Conservation (phyloP, 768 basidiomycete species). For the Calvatia gigantea region DNA sequence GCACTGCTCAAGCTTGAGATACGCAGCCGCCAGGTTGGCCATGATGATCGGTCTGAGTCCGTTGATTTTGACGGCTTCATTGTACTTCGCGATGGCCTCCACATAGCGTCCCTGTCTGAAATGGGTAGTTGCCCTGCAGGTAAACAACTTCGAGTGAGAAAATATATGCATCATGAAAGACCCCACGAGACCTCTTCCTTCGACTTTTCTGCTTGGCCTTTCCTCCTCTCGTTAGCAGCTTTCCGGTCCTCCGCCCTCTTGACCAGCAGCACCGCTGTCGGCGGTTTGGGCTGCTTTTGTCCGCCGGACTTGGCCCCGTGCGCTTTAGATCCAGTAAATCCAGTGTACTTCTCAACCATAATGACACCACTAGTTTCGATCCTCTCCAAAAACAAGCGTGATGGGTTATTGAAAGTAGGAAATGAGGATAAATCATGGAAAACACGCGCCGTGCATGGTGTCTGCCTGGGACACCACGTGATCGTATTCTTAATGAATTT, state of each 20-base stretch:
- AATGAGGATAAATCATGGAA: too few relatives aligned
- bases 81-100: constrained; percentile 26
- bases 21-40: constrained; percentile 33
- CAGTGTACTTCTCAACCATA: too few relatives aligned
- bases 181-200: constrained; percentile 15
- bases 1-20: constrained; percentile 31
- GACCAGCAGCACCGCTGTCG: background rate
- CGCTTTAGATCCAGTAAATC: too few relatives aligned
- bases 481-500: too few relatives aligned
- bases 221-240: background rate
- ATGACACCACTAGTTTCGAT: too few relatives aligned
- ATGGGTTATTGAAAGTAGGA: too few relatives aligned
- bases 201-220: constrained; percentile 10
- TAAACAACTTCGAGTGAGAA: background rate
- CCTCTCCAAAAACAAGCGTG: too few relatives aligned
- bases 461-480: too few relatives aligned
- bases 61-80: constrained; percentile 21
- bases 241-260: background rate
- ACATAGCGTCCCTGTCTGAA: constrained; percentile 29
- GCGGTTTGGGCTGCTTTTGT: too few relatives aligned
- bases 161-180: background rate
- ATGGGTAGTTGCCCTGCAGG: constrained; percentile 30
- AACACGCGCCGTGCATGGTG: too few relatives aligned
- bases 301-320: too few relatives aligned
- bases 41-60: constrained; percentile 30